phyloP scores from a whole-genome alignment of 2,329 filamentous ascomycete species.

The Capronia americana region DNA sequence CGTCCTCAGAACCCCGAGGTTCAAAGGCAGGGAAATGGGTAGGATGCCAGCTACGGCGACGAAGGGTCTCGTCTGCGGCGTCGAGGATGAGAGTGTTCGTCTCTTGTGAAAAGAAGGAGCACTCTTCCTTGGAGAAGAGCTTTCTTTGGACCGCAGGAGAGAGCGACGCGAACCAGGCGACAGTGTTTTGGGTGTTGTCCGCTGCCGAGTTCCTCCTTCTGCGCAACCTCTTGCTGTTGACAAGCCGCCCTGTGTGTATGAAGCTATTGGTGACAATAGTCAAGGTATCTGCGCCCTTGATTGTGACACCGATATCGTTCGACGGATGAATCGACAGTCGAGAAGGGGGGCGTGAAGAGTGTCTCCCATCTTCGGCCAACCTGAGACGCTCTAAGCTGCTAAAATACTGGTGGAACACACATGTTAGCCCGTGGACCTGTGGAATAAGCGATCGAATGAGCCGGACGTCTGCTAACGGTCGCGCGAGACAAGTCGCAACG shows the following conservation, averaged over 20 bases:
- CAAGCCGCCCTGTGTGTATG: conserved; percentile 22
- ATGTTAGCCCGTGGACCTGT: conserved; percentile 38
- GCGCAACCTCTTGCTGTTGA: conserved; percentile 21
- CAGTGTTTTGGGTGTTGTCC: conserved; percentile 40
- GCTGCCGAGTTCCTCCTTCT: conserved; percentile 29
- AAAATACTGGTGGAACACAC: conserved; percentile 43
- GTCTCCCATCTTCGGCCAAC: conserved; percentile 41
- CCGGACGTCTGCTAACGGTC: conserved; percentile 2
- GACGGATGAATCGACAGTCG: conserved; percentile 28
- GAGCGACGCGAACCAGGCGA: conserved; percentile 71
- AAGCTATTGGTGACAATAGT: conserved; percentile 19
- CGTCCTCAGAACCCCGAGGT: conserved; percentile 36
- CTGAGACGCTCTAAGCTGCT: conserved; percentile 45
- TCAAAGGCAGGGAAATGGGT: conserved; percentile 39
- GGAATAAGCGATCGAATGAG: conserved; percentile 35
- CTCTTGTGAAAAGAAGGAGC: conserved; percentile 63
- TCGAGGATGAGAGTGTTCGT: conserved; percentile 62
- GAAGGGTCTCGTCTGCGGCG: conserved; percentile 64
- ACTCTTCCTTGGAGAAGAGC: conserved; percentile 75
- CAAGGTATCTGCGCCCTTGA: conserved; percentile 21
- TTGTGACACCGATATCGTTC: conserved; percentile 18
- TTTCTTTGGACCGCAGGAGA: conserved; percentile 75
- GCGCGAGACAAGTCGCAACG: conserved; percentile 21
- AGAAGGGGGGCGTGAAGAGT: conserved; percentile 28
- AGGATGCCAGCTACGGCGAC: conserved; percentile 42